Base-by-base conservation (phyloP, 1,284 basidiomycete species). In the Entoloma clypeatum region DNA sequence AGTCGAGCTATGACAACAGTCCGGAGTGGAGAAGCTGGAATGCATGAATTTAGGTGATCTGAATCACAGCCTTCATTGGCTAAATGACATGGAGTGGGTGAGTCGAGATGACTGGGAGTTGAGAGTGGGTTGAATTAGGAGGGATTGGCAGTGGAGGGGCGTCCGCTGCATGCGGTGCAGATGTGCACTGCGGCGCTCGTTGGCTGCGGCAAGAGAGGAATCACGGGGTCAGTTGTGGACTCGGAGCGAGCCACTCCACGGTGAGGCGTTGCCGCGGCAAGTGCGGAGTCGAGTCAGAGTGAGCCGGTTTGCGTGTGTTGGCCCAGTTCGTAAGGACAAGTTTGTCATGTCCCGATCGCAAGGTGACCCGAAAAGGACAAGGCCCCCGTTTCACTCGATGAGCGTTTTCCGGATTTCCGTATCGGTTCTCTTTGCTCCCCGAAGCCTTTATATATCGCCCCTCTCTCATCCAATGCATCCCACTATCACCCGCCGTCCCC, bases 371-470 rank as follows among this genome's bases (percentile, higher is more conserved):
- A 47, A 41, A 36, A 26, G 43, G 49, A 32, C 30, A 36, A 18
- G 35, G 37, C 31, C n/a, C n/a, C 39, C 41, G 48, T 50, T 47
- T 50, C 45, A 47, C 39, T 47, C 27, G 29, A 36, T 42, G 37
- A 44, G 37, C 42, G 41, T 42, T 53, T 52, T 53, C 57, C 55
- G 54, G 48, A 53, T 58, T 58, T 54, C 50, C 55, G 53, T 53
- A 58, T 61, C 58, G 59, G 59, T 52, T 50, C 52, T 54, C 47
- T 54, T 53, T 36, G 44, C 50, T 53, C 52, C 52, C 60, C 60
- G 59, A 59, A 52, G 53, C 56, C 53, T 63, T 63, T 64, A 64
- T 63, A 64, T 57, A 60, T 51, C 47, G 30, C 43, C 42, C 54
- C 41, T 36, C 33, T 43, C 50, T 45, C 48, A 43, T 42, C 49